Percentiles rank a stretch among this genome's conserved stretches.
phyloP scores from a whole-genome alignment of 2,329 filamentous ascomycete genomes.

The Colletotrichum limetticola region DNA sequence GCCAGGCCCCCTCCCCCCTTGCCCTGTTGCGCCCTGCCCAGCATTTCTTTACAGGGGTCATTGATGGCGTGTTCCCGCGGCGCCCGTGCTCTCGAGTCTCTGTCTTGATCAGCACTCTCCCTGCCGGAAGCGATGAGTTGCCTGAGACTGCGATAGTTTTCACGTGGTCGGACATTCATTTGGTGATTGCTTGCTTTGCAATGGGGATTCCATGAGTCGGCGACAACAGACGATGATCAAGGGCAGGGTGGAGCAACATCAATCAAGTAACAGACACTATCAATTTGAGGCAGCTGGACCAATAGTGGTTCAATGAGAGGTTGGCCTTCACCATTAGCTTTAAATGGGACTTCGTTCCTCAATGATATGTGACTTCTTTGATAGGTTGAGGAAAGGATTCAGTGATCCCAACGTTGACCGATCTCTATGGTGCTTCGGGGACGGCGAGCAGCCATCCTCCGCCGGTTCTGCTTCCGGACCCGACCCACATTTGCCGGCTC shows the following conservation, averaged over 20 bases:
- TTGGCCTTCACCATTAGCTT: not conserved
- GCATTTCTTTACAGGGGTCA: not conserved
- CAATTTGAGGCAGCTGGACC: not conserved
- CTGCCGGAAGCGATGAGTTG: not conserved
- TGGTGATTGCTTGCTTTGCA: not conserved
- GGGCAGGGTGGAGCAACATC: not conserved
- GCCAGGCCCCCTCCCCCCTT: not conserved
- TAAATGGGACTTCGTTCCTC: not conserved
- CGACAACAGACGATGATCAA: not conserved
- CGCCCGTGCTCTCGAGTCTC: not conserved
- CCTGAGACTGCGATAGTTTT: not conserved
- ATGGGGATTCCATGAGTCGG: not conserved
- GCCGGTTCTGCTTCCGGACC: not conserved
- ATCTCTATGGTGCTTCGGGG: not conserved
- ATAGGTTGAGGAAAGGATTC: too few species aligned
- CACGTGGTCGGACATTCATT: too few species aligned
- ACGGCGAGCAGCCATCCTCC: not conserved
- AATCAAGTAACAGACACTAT: not conserved
- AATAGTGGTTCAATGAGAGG: not conserved
- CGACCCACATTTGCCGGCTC: not conserved
- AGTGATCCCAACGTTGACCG: too few species aligned
- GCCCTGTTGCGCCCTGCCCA: not conserved
- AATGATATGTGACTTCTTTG: not conserved
- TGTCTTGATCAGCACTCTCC: not conserved
- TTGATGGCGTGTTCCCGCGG: not conserved